Percentiles rank a stretch among this genome's conserved stretches.
Evolutionary conservation across 305 asterid genomes (phyloP).

Genomic region (Nicotiana rustica): DNA sequence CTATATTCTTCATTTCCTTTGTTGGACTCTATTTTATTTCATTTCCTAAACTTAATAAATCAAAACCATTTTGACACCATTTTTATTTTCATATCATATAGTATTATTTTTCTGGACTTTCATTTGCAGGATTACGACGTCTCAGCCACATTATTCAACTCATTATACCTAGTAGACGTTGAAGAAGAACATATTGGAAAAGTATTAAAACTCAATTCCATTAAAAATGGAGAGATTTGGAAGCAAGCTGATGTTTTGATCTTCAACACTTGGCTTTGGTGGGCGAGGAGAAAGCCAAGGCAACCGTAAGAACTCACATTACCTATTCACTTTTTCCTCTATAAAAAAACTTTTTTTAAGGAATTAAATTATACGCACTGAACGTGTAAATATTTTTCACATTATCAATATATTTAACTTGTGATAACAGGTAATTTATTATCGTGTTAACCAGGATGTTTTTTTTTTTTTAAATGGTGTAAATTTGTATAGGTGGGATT

Average conservation of each 20-base stretch:
- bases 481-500: constrained; percentile 41
- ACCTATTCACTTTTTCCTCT: not conserved
- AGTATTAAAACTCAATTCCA: constrained; percentile 42
- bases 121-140: constrained; percentile 45
- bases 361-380: not conserved
- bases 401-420: not conserved
- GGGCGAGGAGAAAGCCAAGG: constrained; percentile 37
- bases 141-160: constrained; percentile 32
- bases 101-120: not conserved
- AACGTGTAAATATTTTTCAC: no score
- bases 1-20: not conserved
- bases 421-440: not conserved
- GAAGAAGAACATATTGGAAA: constrained; percentile 33
- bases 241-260: constrained; percentile 42
- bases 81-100: not conserved
- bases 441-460: no score
- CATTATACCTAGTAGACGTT: constrained; percentile 45
- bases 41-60: not conserved
- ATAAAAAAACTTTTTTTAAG: not conserved
- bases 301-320: constrained; percentile 42
- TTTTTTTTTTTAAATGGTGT: not conserved
- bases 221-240: constrained; percentile 39
- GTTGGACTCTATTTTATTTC: not conserved
- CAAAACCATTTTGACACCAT: no score
- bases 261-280: constrained; percentile 55